phyloP scores from a whole-genome alignment of 2,329 filamentous ascomycete species.

The Pseudopithomyces maydicus region DNA sequence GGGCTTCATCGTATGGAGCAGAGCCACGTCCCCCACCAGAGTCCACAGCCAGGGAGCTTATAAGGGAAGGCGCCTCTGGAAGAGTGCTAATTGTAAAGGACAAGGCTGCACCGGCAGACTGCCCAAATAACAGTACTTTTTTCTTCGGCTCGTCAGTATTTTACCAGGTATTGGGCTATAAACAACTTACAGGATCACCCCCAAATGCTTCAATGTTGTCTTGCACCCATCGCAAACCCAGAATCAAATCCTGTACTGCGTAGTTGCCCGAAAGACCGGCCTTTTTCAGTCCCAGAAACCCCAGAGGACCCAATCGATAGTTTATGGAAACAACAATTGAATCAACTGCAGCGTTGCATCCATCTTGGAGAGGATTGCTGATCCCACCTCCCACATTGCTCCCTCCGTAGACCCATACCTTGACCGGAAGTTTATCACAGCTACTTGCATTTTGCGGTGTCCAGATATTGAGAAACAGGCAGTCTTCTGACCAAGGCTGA shows the following conservation, averaged over 20 bases:
- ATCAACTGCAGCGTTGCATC: not conserved
- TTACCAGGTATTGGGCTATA: not conserved
- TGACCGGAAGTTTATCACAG: not conserved
- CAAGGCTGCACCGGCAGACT: not conserved
- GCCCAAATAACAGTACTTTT: not conserved
- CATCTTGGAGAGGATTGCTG: not conserved
- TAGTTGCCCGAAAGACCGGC: not conserved
- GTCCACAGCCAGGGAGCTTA: not conserved
- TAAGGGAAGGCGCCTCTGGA: not conserved
- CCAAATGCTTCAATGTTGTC: not conserved
- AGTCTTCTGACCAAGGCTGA: constrained; percentile 1
- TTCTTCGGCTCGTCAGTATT: not conserved
- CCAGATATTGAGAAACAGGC: not conserved
- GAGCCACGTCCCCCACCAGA: not conserved
- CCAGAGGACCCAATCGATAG: not conserved
- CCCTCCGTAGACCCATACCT: not conserved
- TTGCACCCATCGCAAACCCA: not conserved
- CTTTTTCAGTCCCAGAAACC: not conserved
- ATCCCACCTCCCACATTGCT: not conserved
- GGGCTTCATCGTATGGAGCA: not conserved
- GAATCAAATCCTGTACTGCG: not conserved
- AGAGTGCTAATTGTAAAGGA: not conserved
- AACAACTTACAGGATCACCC: not conserved
- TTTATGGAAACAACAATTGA: not conserved
- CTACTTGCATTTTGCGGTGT: not conserved